These are phyloP conservation scores for Eucalyptus fibrosa DNA, from an alignment of 345 rosid genomes.

Conservation along the genomic window DNA sequence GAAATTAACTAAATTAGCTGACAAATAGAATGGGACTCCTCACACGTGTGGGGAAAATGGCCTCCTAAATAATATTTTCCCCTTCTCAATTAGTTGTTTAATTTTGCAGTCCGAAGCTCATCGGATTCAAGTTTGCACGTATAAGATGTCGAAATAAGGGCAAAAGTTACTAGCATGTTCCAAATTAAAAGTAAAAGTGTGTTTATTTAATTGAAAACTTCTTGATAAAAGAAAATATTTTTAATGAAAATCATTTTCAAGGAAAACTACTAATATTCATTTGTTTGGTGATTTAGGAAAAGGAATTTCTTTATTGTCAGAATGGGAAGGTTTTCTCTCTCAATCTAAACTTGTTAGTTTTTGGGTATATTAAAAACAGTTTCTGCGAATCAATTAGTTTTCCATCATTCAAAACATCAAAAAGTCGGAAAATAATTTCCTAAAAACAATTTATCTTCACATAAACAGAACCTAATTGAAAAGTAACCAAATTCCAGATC, in stretches of 20 bases:
- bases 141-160: background rate
- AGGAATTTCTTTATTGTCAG: background rate
- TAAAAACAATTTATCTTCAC: fast-evolving
- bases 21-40: background rate
- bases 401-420: background rate
- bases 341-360: background rate
- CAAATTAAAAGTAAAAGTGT: background rate
- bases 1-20: background rate
- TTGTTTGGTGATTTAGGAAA: background rate
- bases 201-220: background rate
- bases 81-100: background rate
- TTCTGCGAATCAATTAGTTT: fast-evolving
- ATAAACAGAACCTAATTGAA: background rate
- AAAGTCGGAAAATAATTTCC: background rate
- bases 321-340: background rate
- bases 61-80: background rate
- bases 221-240: background rate
- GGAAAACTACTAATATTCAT: background rate
- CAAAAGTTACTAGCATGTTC: background rate
- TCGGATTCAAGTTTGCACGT: background rate
- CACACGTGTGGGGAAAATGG: background rate
- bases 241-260: fast-evolving
- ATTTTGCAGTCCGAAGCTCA: background rate
- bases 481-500: background rate
- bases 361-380: fast-evolving